Percentiles rank a stretch among this genome's conserved stretches.
These are phyloP conservation scores for Teratosphaeria nubilosa DNA, from an alignment of 2,329 filamentous ascomycete genomes.

Conservation along the genomic window DNA sequence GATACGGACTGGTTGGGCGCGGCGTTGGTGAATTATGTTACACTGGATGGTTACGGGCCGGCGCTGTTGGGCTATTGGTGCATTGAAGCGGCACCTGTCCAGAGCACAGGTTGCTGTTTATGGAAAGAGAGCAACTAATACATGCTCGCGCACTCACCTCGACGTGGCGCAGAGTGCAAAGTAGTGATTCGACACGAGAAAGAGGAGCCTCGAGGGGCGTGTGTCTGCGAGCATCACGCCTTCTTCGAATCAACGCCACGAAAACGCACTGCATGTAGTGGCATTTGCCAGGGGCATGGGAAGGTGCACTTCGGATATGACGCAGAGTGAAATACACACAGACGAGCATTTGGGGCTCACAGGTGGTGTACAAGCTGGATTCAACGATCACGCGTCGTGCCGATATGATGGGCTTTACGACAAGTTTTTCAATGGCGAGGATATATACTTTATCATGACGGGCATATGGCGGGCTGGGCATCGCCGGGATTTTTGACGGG, in stretches of 20 bases:
- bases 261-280: too few species aligned
- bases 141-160: neutral
- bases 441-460: neutral
- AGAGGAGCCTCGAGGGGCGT: neutral
- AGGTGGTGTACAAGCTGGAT: too few species aligned
- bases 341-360: neutral
- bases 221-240: neutral
- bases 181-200: neutral
- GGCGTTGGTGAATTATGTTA: neutral
- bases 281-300: neutral
- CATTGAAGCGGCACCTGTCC: neutral
- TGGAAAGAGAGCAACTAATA: neutral
- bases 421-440: neutral
- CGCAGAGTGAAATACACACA: neutral
- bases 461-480: neutral
- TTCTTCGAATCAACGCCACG: neutral
- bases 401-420: neutral
- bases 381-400: too few species aligned
- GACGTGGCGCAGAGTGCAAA: neutral
- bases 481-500: neutral
- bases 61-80: neutral
- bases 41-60: neutral
- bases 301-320: neutral
- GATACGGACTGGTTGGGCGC: neutral
- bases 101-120: neutral